Conservation (phyloP, 202 grass and related monocot species). For the Thinopyrum obtusiflorum region DNA sequence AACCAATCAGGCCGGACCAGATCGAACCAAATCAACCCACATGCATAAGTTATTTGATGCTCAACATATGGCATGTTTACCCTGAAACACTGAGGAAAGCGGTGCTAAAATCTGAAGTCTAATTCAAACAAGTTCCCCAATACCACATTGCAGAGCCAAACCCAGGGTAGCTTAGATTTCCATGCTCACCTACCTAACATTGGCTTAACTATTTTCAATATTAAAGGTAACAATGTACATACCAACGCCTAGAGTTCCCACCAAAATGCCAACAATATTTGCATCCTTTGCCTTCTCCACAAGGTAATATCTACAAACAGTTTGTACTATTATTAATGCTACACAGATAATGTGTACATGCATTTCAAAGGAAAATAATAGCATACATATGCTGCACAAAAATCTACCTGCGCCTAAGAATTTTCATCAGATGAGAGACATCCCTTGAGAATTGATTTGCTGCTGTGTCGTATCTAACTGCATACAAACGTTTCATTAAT, state of each 20-base stretch:
- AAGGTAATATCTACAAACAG: constrained; percentile 81
- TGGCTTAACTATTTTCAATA: background rate
- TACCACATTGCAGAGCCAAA: background rate
- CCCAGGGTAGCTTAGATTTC: background rate
- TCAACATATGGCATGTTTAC: background rate
- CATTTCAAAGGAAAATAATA: constrained; percentile 8
- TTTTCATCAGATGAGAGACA: constrained; percentile 65
- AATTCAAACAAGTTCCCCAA: background rate
- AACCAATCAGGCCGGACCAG: background rate
- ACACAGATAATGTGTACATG: background rate
- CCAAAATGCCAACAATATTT: constrained; percentile 94
- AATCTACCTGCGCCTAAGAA: constrained; percentile 82
- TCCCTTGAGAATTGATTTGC: constrained; percentile 64
- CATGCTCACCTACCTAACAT: background rate
- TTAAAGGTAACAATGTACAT: constrained; percentile 37
- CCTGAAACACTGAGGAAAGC: background rate
- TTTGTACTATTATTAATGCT: constrained; percentile 9
- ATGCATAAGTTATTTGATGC: background rate
- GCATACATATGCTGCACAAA: background rate
- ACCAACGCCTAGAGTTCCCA: constrained; percentile 94
- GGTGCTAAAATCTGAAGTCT: background rate
- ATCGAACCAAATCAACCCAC: background rate
- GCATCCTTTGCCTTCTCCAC: constrained; percentile 99
- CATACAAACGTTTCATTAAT: constrained; percentile 20
- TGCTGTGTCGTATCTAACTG: constrained; percentile 82